Evolutionary conservation across 331 rosid species (phyloP).

Genomic region (Quercus tomentella): DNA sequence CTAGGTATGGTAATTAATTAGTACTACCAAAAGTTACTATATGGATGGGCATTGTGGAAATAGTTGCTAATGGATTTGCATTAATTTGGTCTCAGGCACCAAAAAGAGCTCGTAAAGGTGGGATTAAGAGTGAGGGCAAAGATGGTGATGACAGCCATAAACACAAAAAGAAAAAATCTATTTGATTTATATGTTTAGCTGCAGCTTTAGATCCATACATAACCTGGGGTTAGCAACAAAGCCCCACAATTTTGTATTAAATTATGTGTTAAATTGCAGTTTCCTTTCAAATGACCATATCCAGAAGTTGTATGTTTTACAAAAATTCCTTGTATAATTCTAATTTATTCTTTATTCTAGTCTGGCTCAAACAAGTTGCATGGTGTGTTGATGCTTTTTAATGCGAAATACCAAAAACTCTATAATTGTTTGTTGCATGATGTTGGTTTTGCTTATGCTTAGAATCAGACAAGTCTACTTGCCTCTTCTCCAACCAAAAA

Average conservation of each 20-base stretch:
- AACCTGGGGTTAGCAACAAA: not conserved
- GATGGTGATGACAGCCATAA: conserved; percentile 27
- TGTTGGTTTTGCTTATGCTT: too few species aligned
- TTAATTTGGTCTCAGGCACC: conserved; percentile 43
- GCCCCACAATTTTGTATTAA: conserved; percentile 38
- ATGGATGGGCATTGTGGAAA: not conserved
- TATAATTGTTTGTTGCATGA: not conserved
- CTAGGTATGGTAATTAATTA: not conserved
- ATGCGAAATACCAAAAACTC: not conserved
- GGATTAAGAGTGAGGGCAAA: conserved; percentile 37
- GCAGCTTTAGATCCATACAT: conserved; percentile 10
- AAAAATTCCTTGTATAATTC: not conserved
- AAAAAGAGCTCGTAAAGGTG: conserved; percentile 35
- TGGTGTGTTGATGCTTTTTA: not conserved
- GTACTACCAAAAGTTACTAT: not conserved
- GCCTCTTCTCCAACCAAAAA: too few species aligned
- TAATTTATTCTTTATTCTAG: not conserved
- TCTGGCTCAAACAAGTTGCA: not conserved
- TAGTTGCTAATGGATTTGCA: conserved; percentile 13
- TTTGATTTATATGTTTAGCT: conserved; percentile 16
- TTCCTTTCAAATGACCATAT: not conserved
- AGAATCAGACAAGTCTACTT: too few species aligned
- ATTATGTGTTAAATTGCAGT: not conserved
- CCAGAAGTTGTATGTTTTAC: not conserved
- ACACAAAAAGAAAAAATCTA: conserved; percentile 37